Evolutionary conservation across 768 basidiomycete species (phyloP).

Genomic region (Russula earlei): DNA sequence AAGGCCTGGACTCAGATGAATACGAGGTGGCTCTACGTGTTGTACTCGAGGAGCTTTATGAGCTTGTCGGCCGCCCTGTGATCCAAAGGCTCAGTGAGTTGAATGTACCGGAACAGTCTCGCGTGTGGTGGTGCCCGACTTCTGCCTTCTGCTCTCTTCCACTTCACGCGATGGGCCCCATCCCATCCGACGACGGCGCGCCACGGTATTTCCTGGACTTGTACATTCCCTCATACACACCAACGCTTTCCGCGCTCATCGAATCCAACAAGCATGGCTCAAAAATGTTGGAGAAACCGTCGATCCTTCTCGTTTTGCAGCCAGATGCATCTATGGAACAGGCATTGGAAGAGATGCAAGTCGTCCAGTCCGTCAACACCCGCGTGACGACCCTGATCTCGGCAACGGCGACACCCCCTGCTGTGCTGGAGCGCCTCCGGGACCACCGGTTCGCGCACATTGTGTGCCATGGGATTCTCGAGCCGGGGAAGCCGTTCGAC

Average conservation of each 20-base stretch:
- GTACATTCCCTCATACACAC: background rate
- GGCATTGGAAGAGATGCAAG: background rate
- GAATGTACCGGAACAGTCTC: background rate
- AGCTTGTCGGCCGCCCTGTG: background rate
- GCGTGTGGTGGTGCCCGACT: background rate
- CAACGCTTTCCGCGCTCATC: background rate
- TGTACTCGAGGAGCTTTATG: background rate
- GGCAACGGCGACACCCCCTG: background rate
- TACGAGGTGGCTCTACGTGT: background rate
- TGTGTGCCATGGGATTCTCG: background rate
- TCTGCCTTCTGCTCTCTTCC: background rate
- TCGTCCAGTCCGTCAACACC: background rate
- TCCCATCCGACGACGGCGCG: background rate
- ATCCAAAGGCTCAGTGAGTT: background rate
- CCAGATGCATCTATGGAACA: background rate
- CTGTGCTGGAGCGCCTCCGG: background rate
- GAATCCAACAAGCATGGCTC: background rate
- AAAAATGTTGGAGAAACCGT: background rate
- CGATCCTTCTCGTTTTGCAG: background rate
- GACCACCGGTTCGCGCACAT: background rate
- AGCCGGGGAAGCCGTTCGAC: background rate
- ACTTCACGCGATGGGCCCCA: conserved; percentile 3
- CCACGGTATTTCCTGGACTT: background rate
- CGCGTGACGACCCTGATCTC: background rate
- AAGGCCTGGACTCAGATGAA: background rate